These are phyloP conservation scores for Fraxinus ornus DNA, from an alignment of 305 asterid species.

Conservation along the genomic window DNA sequence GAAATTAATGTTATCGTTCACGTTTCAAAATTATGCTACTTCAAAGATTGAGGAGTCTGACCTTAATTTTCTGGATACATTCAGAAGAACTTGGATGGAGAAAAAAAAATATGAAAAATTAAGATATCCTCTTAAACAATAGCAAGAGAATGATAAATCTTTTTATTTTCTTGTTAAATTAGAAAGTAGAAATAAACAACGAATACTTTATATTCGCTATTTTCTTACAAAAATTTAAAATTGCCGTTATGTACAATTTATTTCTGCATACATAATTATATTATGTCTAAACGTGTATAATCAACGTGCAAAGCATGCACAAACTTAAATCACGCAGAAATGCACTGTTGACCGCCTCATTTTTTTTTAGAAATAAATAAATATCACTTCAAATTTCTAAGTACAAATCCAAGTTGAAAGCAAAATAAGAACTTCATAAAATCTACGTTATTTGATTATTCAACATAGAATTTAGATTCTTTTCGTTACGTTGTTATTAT, in stretches of 20 bases:
- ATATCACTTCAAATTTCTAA: neutral
- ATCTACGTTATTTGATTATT: neutral
- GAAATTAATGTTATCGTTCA: neutral
- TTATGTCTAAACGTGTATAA: neutral
- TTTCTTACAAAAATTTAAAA: neutral
- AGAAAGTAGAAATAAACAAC: neutral
- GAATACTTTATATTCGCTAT: too few species aligned
- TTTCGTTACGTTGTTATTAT: neutral
- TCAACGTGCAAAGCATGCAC: neutral
- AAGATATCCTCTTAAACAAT: neutral
- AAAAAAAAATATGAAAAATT: too few species aligned
- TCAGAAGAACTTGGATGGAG: neutral
- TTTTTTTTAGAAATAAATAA: too few species aligned
- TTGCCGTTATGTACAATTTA: neutral
- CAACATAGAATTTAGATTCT: neutral
- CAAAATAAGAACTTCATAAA: neutral
- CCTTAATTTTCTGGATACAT: neutral
- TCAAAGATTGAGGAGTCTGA: neutral
- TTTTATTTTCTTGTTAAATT: neutral
- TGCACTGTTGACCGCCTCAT: neutral
- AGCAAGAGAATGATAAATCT: neutral
- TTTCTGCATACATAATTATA: neutral
- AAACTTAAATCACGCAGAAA: too few species aligned
- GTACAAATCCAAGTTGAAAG: neutral
- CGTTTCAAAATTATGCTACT: too few species aligned